These are phyloP conservation scores for Hortaea sp. DNA, from an alignment of 2,329 filamentous ascomycete species.

Conservation along the genomic window DNA sequence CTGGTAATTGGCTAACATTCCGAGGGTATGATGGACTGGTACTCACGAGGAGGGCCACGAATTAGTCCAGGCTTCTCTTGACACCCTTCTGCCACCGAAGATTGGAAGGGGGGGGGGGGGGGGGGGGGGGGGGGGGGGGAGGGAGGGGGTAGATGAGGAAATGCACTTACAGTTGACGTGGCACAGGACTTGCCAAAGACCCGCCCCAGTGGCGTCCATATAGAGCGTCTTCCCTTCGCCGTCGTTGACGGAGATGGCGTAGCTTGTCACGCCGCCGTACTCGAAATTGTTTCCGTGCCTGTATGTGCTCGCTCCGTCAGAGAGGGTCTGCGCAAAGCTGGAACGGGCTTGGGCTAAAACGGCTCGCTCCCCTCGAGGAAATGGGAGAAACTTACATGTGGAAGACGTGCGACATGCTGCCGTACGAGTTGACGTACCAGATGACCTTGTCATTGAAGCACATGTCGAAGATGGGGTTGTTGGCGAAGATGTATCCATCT, in stretches of 20 bases:
- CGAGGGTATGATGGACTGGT: slow-evolving; percentile 10
- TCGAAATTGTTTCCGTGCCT: slow-evolving; percentile 18
- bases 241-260: slow-evolving; percentile 13
- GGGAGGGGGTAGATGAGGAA: too few relatives aligned
- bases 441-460: slow-evolving; percentile 21
- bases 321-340: too few relatives aligned
- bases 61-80: too few relatives aligned
- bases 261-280: slow-evolving; percentile 8
- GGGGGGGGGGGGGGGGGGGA: too few relatives aligned
- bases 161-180: slow-evolving; percentile 10
- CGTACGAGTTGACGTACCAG: slow-evolving; percentile 22
- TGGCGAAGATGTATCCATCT: slow-evolving; percentile 11
- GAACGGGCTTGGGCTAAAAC: too few relatives aligned
- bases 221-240: slow-evolving; percentile 17
- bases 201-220: slow-evolving; percentile 17
- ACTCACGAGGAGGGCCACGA: too few relatives aligned
- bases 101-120: too few relatives aligned
- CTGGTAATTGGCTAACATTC: slow-evolving; percentile 17
- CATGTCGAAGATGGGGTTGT: slow-evolving; percentile 22
- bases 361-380: too few relatives aligned
- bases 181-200: slow-evolving; percentile 19
- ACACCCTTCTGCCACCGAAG: too few relatives aligned
- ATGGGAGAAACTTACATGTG: not conserved
- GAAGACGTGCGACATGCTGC: slow-evolving; percentile 17
- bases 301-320: too few relatives aligned